A percentile compares a stretch with the other conserved stretches of the same genome.
phyloP scores from a whole-genome alignment of 106 monocot genomes.

The Dendrobium chrysotoxum region DNA sequence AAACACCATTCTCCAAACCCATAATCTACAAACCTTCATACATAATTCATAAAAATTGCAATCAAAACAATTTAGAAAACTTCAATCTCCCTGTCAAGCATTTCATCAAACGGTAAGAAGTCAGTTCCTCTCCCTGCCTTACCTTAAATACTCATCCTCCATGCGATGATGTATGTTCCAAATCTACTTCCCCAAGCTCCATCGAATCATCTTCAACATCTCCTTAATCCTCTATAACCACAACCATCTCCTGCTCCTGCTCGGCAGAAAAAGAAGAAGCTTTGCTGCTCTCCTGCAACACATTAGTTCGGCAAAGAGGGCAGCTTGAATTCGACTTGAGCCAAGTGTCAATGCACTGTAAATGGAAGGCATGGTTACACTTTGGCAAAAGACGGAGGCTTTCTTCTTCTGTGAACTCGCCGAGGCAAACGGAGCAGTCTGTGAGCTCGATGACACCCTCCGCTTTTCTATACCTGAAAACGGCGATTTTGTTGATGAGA shows the following conservation, averaged over 20 bases:
- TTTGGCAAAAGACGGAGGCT: conserved; percentile 63
- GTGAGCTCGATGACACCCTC: conserved; percentile 45
- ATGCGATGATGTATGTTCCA: conserved; percentile 8
- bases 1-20: no score
- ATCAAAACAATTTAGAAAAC: no score
- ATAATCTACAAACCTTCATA: no score
- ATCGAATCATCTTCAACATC: background rate
- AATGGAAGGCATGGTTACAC: conserved; percentile 76
- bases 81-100: no score
- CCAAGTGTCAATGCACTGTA: conserved; percentile 80
- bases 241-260: background rate
- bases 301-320: conserved; percentile 74
- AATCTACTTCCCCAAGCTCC: conserved; percentile 4
- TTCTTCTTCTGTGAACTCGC: conserved; percentile 72
- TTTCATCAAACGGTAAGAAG: no score
- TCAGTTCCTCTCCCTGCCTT: conserved; percentile 7
- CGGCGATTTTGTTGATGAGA: conserved; percentile 51
- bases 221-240: background rate
- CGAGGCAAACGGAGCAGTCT: conserved; percentile 82
- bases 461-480: conserved; percentile 49
- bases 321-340: conserved; percentile 68
- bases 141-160: conserved; percentile 3
- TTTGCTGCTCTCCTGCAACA: background rate
- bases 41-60: no score
- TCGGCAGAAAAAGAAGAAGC: no score